Conservation (phyloP, 495 filamentous ascomycete species). For the Aspergillus sclerotiicarbonarius region DNA sequence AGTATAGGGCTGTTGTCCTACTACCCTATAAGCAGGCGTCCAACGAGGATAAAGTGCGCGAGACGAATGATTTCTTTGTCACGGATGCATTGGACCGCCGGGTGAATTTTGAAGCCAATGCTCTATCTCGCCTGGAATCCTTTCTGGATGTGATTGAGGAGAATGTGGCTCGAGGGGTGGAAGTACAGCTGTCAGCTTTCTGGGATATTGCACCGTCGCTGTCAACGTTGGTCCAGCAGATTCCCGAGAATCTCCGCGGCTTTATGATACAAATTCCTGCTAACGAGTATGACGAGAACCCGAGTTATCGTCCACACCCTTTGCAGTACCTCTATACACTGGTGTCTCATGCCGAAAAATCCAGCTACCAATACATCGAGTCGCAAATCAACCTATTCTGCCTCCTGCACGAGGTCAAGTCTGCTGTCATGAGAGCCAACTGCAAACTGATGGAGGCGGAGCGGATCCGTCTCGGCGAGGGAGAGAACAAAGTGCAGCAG, state of each 20-base stretch:
- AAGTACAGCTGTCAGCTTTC: slow-evolving; percentile 86
- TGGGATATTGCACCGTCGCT: slow-evolving; percentile 95
- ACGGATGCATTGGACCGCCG: slow-evolving; percentile 71
- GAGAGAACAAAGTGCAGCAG: slow-evolving; percentile 44
- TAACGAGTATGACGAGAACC: slow-evolving; percentile 81
- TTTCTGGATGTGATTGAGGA: slow-evolving; percentile 80
- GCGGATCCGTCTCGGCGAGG: slow-evolving; percentile 55
- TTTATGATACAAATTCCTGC: slow-evolving; percentile 67
- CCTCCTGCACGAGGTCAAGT: slow-evolving; percentile 87
- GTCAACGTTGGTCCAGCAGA: slow-evolving; percentile 69
- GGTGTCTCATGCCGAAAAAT: slow-evolving; percentile 81
- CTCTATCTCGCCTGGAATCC: slow-evolving; percentile 67
- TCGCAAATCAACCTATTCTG: slow-evolving; percentile 91
- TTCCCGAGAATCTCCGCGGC: slow-evolving; percentile 60
- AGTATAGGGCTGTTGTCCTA: slow-evolving; percentile 77
- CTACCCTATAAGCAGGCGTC: slow-evolving; percentile 72
- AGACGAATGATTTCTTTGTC: slow-evolving; percentile 76
- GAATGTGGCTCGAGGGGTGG: slow-evolving; percentile 83
- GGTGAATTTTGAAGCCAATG: slow-evolving; percentile 60
- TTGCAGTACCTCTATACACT: slow-evolving; percentile 85
- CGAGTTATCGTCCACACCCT: slow-evolving; percentile 71
- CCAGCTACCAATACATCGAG: slow-evolving; percentile 95
- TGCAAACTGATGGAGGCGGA: slow-evolving; percentile 56
- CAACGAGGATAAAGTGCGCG: slow-evolving; percentile 69
- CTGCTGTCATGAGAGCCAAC: slow-evolving; percentile 63